A percentile compares a stretch with the other conserved stretches of the same genome.
These are phyloP conservation scores for Piedraia hortae DNA, from an alignment of 2,329 filamentous ascomycete genomes.

Conservation along the genomic window DNA sequence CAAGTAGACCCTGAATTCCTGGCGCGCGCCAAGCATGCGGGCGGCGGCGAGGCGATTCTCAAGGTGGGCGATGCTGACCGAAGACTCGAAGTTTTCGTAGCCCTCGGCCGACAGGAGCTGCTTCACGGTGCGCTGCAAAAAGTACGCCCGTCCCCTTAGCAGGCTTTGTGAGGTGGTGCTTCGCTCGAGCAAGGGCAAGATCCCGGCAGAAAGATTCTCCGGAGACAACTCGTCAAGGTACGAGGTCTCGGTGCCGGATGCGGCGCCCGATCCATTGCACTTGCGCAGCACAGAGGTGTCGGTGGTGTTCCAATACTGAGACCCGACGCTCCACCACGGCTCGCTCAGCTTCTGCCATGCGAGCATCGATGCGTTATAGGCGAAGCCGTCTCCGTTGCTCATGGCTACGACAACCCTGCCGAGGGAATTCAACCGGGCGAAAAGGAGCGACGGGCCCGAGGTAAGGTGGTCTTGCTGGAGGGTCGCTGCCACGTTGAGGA, in stretches of 20 bases:
- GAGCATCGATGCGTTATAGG: conserved; percentile 63
- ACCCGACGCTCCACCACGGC: conserved; percentile 91
- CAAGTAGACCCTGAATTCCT: conserved; percentile 86
- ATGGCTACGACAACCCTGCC: conserved; percentile 73
- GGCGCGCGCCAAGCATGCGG: conserved; percentile 53
- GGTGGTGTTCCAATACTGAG: conserved; percentile 96
- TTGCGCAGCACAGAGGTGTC: conserved; percentile 68
- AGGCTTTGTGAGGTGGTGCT: conserved; percentile 86
- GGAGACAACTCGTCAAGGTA: conserved; percentile 22
- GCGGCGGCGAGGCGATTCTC: conserved; percentile 86
- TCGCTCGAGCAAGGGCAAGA: conserved; percentile 76
- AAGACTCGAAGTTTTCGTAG: conserved; percentile 74
- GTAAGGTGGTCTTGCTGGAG: conserved; percentile 55
- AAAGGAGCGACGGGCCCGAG: conserved; percentile 58
- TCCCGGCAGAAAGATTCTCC: conserved; percentile 52
- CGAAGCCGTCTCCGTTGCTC: conserved; percentile 82
- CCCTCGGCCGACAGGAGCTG: conserved; percentile 65
- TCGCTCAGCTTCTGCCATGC: conserved; percentile 91
- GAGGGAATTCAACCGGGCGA: conserved; percentile 67
- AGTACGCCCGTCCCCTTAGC: conserved; percentile 73
- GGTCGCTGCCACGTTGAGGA: conserved; percentile 63
- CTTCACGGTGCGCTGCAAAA: conserved; percentile 76
- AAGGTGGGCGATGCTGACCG: conserved; percentile 74
- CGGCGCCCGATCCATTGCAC: conserved; percentile 37
- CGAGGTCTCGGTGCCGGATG: conserved; percentile 8